Evolutionary conservation across 768 basidiomycete species (phyloP), one percentile per base, ranked within the genome.

Genomic region (Xerocomellus dryophilus): DNA sequence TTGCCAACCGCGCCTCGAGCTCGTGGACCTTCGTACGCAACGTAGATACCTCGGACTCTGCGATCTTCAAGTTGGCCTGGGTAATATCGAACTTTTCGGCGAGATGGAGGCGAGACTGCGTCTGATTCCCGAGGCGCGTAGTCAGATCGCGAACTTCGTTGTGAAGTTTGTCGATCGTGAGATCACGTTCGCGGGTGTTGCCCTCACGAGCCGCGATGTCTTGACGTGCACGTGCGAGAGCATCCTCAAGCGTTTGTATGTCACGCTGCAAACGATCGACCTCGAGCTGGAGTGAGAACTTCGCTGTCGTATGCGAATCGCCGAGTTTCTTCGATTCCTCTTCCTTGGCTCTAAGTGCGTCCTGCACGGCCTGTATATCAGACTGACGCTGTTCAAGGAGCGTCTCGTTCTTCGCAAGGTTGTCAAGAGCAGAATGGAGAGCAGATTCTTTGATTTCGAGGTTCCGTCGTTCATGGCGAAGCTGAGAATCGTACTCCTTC

Each of bases 221-320:
- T 54, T 81, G 78, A 50, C 86, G 76, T 5, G 86, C 81, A 32
- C 88, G 81, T 20, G 79, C 71, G 5, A 96, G 75, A 49, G 96
- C 92, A 57, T 87, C 85, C 62, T 96, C 90, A 2, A 87, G 76
- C 4, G 89, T 76, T 58, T 86, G 85, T 38, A 97, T 63, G 65
- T 99, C 96, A 27, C 94, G 80, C 68, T 86, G 86, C 45, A 94
- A 73, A 3, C 93, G 75, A 58, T 98, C 96, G 1, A 90, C 77
- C 69, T 99, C 95, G 18, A 98, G 80, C 67, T 97, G 91, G 31
- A 98, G 73, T 0, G 90, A 90, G 74, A 93, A 91, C 41, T 84
- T 78, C 21, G 93, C 88, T 3, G 85, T 86, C 0, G 88, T 87
- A 63, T 89, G 88, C 12, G 85, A 83, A 72, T 96, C 92, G 20